phyloP scores from a whole-genome alignment of 1,139 yeast species.

The Taiozyma sp. region DNA sequence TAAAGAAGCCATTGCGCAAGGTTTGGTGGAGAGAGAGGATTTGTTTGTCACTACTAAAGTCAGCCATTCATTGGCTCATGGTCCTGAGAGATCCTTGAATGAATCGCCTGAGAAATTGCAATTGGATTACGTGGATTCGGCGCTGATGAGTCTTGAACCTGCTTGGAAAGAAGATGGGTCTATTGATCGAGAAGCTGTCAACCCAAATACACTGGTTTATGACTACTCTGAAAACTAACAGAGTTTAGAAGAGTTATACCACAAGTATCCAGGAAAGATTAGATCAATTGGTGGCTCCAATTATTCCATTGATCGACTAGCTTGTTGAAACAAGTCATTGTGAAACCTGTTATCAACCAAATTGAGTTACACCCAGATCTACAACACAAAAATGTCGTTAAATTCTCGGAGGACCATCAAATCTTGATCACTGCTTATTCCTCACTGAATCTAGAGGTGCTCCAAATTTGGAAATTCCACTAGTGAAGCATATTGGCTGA shows the following conservation, averaged over 20 bases:
- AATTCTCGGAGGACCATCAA: too few relatives aligned
- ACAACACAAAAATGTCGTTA: too few relatives aligned
- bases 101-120: slow-evolving; percentile 45
- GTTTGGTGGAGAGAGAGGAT: slow-evolving; percentile 64
- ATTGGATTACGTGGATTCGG: slow-evolving; percentile 67
- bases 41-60: slow-evolving; percentile 71
- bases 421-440: slow-evolving; percentile 40
- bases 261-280: slow-evolving; percentile 74
- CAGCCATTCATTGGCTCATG: slow-evolving; percentile 41
- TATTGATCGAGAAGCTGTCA: slow-evolving; percentile 41
- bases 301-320: slow-evolving; percentile 49
- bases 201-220: too few relatives aligned
- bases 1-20: slow-evolving; percentile 56
- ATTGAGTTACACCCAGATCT: slow-evolving; percentile 65
- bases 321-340: slow-evolving; percentile 42
- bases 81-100: slow-evolving; percentile 37
- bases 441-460: slow-evolving; percentile 55
- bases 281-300: slow-evolving; percentile 83
- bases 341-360: slow-evolving; percentile 69
- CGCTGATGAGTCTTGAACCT: slow-evolving; percentile 41
- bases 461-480: slow-evolving; percentile 41
- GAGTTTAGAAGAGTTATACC: slow-evolving; percentile 66
- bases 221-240: slow-evolving; percentile 36
- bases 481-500: slow-evolving; percentile 37
- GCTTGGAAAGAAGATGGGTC: slow-evolving; percentile 59